Percentiles rank a stretch among this genome's conserved stretches.
Conservation (phyloP, 2,329 filamentous ascomycete species). For the Fusarium sp. region DNA sequence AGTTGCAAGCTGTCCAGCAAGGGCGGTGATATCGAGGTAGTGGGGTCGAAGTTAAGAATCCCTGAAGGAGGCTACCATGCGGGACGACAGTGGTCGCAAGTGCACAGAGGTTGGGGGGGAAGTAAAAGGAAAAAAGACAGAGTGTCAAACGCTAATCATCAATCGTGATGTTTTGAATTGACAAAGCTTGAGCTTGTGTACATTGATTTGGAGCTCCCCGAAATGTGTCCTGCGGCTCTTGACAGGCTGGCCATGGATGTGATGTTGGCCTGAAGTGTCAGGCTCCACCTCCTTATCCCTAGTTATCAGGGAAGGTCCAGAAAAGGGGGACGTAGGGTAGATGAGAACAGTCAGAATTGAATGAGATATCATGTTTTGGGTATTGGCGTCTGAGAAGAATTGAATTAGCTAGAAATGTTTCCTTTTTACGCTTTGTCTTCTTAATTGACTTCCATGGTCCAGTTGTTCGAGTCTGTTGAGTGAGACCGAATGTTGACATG, state of each 20-base stretch:
- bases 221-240: conserved; percentile 44
- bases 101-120: not conserved
- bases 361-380: not conserved
- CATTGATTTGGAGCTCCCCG: conserved; percentile 40
- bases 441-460: not conserved
- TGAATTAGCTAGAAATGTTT: not conserved
- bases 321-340: conserved; percentile 35
- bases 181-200: conserved; percentile 33
- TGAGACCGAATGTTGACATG: fast-evolving
- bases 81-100: conserved; percentile 18
- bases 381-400: not conserved
- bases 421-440: fast-evolving
- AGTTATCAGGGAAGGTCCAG: conserved; percentile 29
- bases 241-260: conserved; percentile 41
- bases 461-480: no score
- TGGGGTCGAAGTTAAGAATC: conserved; percentile 41
- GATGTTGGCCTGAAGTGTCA: conserved; percentile 40
- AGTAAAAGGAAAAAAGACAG: not conserved
- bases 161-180: conserved; percentile 30
- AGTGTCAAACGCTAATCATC: conserved; percentile 22
- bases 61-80: conserved; percentile 40
- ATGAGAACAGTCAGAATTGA: not conserved
- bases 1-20: conserved; percentile 42
- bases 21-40: conserved; percentile 43
- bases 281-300: conserved; percentile 32